Percentiles rank a stretch among this genome's conserved stretches.
Conservation (phyloP, 2,329 filamentous ascomycete species). For the Neurospora sp. region DNA sequence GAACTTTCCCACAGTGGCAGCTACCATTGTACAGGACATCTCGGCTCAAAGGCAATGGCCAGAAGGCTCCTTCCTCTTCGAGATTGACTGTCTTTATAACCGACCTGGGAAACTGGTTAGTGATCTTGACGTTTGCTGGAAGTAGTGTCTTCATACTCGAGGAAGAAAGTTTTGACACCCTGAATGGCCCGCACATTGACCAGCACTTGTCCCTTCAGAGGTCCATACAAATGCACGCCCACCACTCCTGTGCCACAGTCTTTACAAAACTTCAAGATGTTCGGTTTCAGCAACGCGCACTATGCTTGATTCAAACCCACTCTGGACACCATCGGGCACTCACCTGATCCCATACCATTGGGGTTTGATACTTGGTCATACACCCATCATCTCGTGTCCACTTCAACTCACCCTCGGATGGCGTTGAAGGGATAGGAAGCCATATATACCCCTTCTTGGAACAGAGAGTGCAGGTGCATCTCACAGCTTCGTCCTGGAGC, state of each 20-base stretch:
- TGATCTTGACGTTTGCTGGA: background rate
- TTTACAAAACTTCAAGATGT: conserved; percentile 19
- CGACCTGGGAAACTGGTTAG: background rate
- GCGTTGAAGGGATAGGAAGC: conserved; percentile 5
- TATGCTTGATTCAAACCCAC: background rate
- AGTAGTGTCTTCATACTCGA: conserved; percentile 12
- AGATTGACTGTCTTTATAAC: background rate
- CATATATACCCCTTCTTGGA: conserved; percentile 22
- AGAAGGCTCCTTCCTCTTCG: background rate
- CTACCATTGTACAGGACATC: conserved; percentile 13
- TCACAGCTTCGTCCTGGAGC: background rate
- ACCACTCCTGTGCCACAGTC: conserved; percentile 19
- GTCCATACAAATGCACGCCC: conserved; percentile 17
- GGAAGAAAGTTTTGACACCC: conserved; percentile 17
- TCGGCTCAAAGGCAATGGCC: background rate
- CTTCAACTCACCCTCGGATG: conserved; percentile 7
- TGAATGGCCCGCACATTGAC: conserved; percentile 19
- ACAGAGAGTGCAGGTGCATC: conserved; percentile 21
- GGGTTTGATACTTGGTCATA: background rate
- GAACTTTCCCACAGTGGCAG: conserved; percentile 21
- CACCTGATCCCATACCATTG: background rate
- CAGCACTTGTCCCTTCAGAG: conserved; percentile 12
- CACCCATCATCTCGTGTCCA: conserved; percentile 6
- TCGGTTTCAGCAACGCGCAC: background rate
- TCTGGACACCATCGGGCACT: background rate